Base-by-base conservation (phyloP, 805 yeast genomes). In the Yarrowia phangngaensis region DNA sequence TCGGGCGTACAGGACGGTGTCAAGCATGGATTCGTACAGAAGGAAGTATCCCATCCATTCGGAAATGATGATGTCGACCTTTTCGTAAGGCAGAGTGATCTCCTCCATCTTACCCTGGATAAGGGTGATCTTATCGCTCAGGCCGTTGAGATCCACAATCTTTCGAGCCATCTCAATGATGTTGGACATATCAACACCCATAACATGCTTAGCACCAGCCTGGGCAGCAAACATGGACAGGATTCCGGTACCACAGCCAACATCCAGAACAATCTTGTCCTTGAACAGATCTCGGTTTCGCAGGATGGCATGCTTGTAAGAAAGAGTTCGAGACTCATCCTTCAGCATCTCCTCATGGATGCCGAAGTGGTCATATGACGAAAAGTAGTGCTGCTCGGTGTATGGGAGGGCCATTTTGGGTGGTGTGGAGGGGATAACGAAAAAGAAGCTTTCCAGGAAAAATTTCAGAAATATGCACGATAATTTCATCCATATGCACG, bases 21-120 rank as follows among this genome's bases (percentile, higher is more conserved):
- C 97, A 65, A 92, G 75, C 99, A 92, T 92, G 53, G 95, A 85
- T 73, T 92, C 99, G 64, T 90, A 92, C 51, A 94, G 73, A 58
- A 94, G 68, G 62, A 92, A 92, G 67, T 92, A 92, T 13, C 99
- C 99, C 99, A 92, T 92, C 99, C 99, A 92, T 68, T 92, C 99
- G 55, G 92, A 81, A 53, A 92, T 81, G 57, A 92, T 92, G 58
- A 92, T 90, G 64, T 92, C 99, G 50, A 92, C 99, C 63, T 84
- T 72, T 50, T 80, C 79, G 56, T 75, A 89, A 29, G 97, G 97
- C 58, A 92, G 71, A 45, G 56, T 58, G 51, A 94, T 85, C 61
- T 92, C 98, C 70, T 92, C 99, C 67, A 92, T 74, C 63, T 92
- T 92, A 38, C 98, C 98, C 66, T 84, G 82, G 46, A 90, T 67